Conservation (phyloP, 768 basidiomycete species). For the Omphalotus guepiniiformis region DNA sequence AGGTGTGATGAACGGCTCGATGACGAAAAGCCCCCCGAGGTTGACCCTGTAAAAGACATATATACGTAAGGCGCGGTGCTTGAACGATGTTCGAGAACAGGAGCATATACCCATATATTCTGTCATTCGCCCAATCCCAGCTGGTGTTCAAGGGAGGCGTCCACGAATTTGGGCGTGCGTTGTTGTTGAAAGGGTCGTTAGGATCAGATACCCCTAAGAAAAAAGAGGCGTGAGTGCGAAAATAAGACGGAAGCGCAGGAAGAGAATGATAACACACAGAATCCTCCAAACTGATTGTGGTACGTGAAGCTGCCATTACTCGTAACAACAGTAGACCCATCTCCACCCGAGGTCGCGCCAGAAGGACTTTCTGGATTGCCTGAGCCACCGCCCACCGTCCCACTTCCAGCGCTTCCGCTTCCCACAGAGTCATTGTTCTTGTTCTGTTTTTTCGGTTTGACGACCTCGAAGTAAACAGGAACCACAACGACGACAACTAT, state of each 20-base stretch:
- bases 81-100: not conserved
- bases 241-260: conserved; percentile 9
- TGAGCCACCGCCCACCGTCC: conserved; percentile 3
- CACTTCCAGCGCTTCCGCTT: conserved; percentile 8
- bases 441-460: conserved; percentile 35
- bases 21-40: conserved; percentile 60
- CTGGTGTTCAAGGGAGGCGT: conserved; percentile 72
- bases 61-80: not conserved
- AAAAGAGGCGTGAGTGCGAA: conserved; percentile 3
- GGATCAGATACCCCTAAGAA: conserved; percentile 61
- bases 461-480: conserved; percentile 53
- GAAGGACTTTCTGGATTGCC: conserved; percentile 6
- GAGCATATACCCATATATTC: conserved; percentile 51
- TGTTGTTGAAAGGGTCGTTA: conserved; percentile 70
- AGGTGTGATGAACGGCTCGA: conserved; percentile 68
- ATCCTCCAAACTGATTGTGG: conserved; percentile 71
- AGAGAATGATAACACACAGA: conserved; percentile 44
- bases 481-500: conserved; percentile 47
- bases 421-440: conserved; percentile 4
- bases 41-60: conserved; percentile 39
- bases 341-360: conserved; percentile 42
- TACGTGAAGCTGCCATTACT: conserved; percentile 76
- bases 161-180: conserved; percentile 74
- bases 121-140: conserved; percentile 68
- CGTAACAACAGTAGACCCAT: conserved; percentile 61